These are phyloP conservation scores for Epichloe coenophiala DNA, from an alignment of 2,329 filamentous ascomycete species.

Conservation along the genomic window DNA sequence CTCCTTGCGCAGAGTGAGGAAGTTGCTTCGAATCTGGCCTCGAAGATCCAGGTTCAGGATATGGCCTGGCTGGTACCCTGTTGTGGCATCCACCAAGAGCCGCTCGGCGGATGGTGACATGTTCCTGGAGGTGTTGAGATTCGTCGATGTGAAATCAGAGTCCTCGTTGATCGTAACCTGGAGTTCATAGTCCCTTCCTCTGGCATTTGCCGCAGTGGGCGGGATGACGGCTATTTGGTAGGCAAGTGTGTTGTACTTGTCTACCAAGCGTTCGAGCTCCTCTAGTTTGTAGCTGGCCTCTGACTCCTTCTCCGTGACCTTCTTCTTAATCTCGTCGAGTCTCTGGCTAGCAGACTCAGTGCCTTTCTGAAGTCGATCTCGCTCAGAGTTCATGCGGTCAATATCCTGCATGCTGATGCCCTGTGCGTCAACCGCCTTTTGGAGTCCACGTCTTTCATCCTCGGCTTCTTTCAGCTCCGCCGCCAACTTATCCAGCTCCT, in stretches of 20 bases:
- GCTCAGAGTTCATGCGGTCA: conserved; percentile 94
- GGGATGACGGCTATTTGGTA: conserved; percentile 92
- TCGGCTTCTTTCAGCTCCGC: conserved; percentile 68
- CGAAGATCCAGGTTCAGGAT: conserved; percentile 81
- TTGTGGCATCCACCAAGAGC: conserved; percentile 66
- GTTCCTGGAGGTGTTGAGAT: conserved; percentile 30
- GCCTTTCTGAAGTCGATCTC: conserved; percentile 81
- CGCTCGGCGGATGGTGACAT: conserved; percentile 45
- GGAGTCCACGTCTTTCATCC: conserved; percentile 64
- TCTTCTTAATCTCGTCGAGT: conserved; percentile 74
- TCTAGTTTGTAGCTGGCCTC: conserved; percentile 79
- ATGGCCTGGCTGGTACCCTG: conserved; percentile 80
- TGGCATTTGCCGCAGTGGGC: conserved; percentile 68
- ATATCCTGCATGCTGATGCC: conserved; percentile 97
- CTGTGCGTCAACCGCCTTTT: conserved; percentile 78
- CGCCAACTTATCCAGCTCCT: conserved; percentile 69
- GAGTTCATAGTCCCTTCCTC: conserved; percentile 75
- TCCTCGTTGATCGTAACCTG: conserved; percentile 66
- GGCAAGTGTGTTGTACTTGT: conserved; percentile 84
- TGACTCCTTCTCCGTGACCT: conserved; percentile 72
- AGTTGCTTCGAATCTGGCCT: conserved; percentile 65
- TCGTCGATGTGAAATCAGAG: conserved; percentile 60
- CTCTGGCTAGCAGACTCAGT: conserved; percentile 64
- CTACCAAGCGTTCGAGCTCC: conserved; percentile 79
- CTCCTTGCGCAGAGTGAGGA: conserved; percentile 70